Base-by-base conservation (phyloP, 2,329 filamentous ascomycete genomes). In the Colletotrichum tropicicola region DNA sequence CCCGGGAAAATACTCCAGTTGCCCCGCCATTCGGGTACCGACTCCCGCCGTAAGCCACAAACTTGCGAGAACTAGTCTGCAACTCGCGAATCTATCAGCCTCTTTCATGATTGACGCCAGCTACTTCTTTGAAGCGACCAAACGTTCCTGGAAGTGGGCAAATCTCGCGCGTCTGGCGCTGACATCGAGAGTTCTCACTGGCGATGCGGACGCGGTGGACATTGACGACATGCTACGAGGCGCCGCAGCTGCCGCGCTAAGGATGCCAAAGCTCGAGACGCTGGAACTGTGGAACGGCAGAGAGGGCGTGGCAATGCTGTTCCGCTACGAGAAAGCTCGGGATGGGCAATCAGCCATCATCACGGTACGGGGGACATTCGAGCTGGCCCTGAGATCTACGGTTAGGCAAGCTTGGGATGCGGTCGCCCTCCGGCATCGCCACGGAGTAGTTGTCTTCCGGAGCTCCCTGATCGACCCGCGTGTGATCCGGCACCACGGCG, bases 231-330 rank as follows among this genome's bases (percentile, higher is more conserved):
- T 77, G 70, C 70, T 75, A 39, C 67, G n/a, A 55, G 65, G 61
- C 32, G 73, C 73, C 23, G 73, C 69, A 41, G 62, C 59, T n/a
- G 69, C 71, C 39, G 69, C 70, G 23, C 47, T 59, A 17, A 68
- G 68, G 59, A 78, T 78, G 71, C 70, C 73, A 13, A 73, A 53
- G 39, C 70, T 76, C 53, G 55, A 71, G 27, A 73, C 60, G 13
- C 70, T 78, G 70, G 73, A 76, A 47, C 58, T 76, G 19, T 78
- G 75, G 76, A 75, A 74, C 58, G 73, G 73, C 6, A 70, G 66
- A 64, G n/a, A 44, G 35, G 69, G 58, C 17, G 6, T 72, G 19
- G 72, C 71, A 52, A 66, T 72, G 59, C 61, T 71, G 15, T 74
- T 73, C 59, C 67, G 62, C 15, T 73, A 70, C 60, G 56, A 73